Evolutionary conservation across 306 rosid genomes (phyloP), one percentile per base, ranked within the genome.

Genomic region (Gynostemma pentaphyllum): DNA sequence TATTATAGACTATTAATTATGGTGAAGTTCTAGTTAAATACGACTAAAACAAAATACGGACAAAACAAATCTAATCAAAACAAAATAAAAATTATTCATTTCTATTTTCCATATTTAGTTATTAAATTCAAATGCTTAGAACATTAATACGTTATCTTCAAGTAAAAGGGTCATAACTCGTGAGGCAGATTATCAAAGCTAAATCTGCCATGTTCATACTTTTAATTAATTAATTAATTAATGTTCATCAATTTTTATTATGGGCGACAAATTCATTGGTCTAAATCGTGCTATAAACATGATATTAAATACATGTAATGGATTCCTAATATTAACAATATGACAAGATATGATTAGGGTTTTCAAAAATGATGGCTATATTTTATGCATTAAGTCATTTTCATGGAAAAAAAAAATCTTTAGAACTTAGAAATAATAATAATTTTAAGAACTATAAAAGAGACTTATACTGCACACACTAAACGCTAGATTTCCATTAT

Each of bases 331-430:
- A 54, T 53, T 29, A 29, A 28, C 30, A 30, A 15, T 7, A 30
- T 55, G 9, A 16, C 30, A 55, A 15, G 63, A 9, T 55, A 2
- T 55, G 9, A 30, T 55, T 27, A 1, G 18, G 18, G 2, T 30
- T 30, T 55, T 55, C 62, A 55, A 55, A 55, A 4, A 30, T 30
- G 62, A 42, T 55, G 41, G 44, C 62, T 12, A n/a, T 56, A 56
- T 18, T 56, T 8, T 30, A 56, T 30, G 34, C n/a, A n/a, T 56
- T 56, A 22, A 3, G 26, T 56, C 63, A 56, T 10, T 32, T 54
- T 30, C 15, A 56, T 2, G 0, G 10, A 13, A 4, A 16, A 18
- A 16, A 18, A 56, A 56, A 56, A 56, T 56, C 63, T 32, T 16
- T 32, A 0, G 32, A n/a, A n/a, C 4, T 55, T 55, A 27, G 10